Evolutionary conservation across 306 rosid genomes (phyloP), one percentile per base, ranked within the genome.

Genomic region (Pueraria montana): DNA sequence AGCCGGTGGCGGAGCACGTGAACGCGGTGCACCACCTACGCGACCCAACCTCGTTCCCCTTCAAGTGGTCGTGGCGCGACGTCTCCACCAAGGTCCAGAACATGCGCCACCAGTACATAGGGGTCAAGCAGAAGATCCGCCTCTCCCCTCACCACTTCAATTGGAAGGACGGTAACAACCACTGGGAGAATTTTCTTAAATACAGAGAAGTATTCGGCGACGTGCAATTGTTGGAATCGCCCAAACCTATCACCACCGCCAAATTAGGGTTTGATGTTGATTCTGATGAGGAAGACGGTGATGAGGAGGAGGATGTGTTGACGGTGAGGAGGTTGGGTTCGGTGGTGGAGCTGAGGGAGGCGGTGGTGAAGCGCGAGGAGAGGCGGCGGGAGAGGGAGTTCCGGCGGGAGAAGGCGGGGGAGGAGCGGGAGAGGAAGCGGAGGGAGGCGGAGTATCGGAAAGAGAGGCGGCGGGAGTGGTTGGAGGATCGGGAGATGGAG

Each of bases 31-130:
- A 95, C 89, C 91, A 95, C 81, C 90, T 87, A 13, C 86, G 70
- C 8, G 93, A 95, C 80, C 90, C 97, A 0, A 3, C 86, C 24
- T 79, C 87, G 76, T 95, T 87, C 80, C 98, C 97, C 11, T 95
- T 95, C 92, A 87, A 86, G 61, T 95, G 98, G 98, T 90, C 97
- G 0, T 95, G 98, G 98, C 95, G 98, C 18, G 98, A 95, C 24
- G 98, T 95, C n/a, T 95, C 98, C 11, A 92, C 93, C 87, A 95
- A 95, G 90, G 97, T 95, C 58, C 98, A 95, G 87, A 93, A 95
- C 93, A 95, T 95, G 98, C 95, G 98, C 18, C 97, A 93, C 72
- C 98, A 95, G 89, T 95, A 95, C 81, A 85, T 95, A 55, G 97
- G 98, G 13, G 98, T 95, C 58, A 95, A 93, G 89, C 98, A 92